A percentile compares a stretch with the other conserved stretches of the same genome.
Conservation (phyloP, 352 stramenopile genomes). For the Pythium sukuiense region DNA sequence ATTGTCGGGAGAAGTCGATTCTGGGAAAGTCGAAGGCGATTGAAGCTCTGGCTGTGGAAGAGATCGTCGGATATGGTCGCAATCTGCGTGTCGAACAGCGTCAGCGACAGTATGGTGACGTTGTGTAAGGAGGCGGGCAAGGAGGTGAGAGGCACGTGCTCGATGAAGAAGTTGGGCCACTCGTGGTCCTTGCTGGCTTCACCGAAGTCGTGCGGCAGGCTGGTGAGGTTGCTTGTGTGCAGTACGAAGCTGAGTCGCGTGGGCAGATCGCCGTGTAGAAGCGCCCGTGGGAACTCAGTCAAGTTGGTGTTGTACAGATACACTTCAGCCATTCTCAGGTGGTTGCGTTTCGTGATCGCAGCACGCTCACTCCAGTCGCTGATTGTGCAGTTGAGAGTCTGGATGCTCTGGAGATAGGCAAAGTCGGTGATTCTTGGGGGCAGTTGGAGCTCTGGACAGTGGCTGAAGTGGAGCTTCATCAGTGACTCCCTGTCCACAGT, state of each 20-base stretch:
- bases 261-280: constrained; percentile 6
- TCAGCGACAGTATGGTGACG: neutral
- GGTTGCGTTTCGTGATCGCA: neutral
- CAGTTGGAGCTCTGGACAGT: constrained; percentile 20
- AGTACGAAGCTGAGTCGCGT: neutral
- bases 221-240: constrained; percentile 9
- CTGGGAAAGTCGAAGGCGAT: neutral
- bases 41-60: neutral
- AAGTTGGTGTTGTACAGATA: constrained; percentile 7
- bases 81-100: constrained; percentile 1
- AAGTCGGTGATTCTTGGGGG: constrained; percentile 19
- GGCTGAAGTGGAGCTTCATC: constrained; percentile 10
- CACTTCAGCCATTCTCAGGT: neutral
- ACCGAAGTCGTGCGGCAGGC: neutral
- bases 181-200: neutral
- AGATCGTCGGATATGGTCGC: constrained; percentile 1
- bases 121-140: constrained; percentile 1
- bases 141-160: constrained; percentile 1
- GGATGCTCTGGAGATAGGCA: neutral
- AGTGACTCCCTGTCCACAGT: constrained; percentile 7
- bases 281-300: neutral
- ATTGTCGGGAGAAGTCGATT: neutral
- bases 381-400: constrained; percentile 18
- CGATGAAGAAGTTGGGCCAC: constrained; percentile 9
- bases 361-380: neutral